Base-by-base conservation (phyloP, 1,284 basidiomycete genomes). In the Tetrapyrgos nigripes region DNA sequence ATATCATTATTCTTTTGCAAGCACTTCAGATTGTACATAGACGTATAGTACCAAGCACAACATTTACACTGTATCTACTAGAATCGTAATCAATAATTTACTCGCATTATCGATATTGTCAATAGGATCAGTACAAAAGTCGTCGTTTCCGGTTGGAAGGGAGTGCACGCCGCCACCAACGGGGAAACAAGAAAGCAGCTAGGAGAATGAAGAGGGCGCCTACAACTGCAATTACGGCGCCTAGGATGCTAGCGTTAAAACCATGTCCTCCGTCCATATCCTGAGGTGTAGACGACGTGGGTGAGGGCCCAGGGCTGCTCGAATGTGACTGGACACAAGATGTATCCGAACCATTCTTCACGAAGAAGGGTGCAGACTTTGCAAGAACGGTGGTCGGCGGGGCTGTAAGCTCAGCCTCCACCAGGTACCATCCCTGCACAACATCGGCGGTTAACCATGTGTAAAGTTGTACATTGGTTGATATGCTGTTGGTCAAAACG, bases 381-480 rank as follows among this genome's bases (percentile, higher is more conserved):
- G 47, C 26, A 1, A 40, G 21, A 14, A 52, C 27, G 23, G 33
- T 50, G 6, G 46, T 29, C 23, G 43, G 40, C 4, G 81, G 79
- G 0, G 21, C 14, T 1, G 64, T 58, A 17, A 72, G 58, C 2
- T 53, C 51, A 11, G 73, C 79, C 35, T 53, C 57, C 31, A 75
- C 62, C 28, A 59, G 58, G 59, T 85, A 85, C 73, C 71, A 78
- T 11, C 83, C 83, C 57, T 75, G 65, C 0, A 77, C 64, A 35
- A 83, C 66, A 56, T 73, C 70, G 53, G 83, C 79, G 4, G 58
- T 45, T 4, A 66, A 17, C 78, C 80, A 77, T 2, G 61, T 68
- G 62, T 68, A 77, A 21, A 53, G 50, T 0, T 17, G 21, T 1
- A 27, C 47, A 23, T 37, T 19, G n/a, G 44, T 44, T 19, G 53